A percentile compares a stretch with the other conserved stretches of the same genome.
Conservation (phyloP, 305 asterid species). For the Fraxinus paxiana region DNA sequence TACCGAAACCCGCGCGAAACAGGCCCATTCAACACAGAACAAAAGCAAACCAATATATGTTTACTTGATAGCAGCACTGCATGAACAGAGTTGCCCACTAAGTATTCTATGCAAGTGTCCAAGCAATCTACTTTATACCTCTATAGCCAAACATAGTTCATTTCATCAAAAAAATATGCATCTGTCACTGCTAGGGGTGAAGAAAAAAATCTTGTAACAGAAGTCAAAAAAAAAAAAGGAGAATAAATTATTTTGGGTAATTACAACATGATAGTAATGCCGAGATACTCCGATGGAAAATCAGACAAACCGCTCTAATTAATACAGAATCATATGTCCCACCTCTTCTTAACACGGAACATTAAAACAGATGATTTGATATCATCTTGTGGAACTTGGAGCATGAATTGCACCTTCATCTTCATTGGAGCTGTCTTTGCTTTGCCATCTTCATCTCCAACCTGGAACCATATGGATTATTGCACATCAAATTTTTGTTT, state of each 20-base stretch:
- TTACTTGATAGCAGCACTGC: background rate
- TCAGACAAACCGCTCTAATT: background rate
- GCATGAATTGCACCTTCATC: conserved; percentile 89
- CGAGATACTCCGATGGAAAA: background rate
- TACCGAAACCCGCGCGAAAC: too few species aligned
- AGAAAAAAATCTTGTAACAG: background rate
- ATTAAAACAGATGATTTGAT: conserved; percentile 60
- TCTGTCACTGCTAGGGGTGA: background rate
- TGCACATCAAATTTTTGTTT: conserved; percentile 5
- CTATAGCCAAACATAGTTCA: background rate
- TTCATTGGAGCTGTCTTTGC: conserved; percentile 78
- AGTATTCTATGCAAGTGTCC: background rate
- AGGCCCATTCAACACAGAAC: background rate
- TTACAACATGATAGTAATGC: background rate
- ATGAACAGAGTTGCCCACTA: background rate
- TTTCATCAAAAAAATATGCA: background rate
- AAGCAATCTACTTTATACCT: background rate
- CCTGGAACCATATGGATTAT: conserved; percentile 29
- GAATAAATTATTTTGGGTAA: background rate
- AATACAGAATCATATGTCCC: conserved; percentile 53
- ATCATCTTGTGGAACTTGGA: conserved; percentile 93
- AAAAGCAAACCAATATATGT: background rate
- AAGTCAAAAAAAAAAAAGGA: background rate
- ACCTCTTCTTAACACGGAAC: conserved; percentile 86
- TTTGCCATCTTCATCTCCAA: conserved; percentile 73